Evolutionary conservation across 2,329 filamentous ascomycete genomes (phyloP).

Genomic region (Botrytis galanthina): DNA sequence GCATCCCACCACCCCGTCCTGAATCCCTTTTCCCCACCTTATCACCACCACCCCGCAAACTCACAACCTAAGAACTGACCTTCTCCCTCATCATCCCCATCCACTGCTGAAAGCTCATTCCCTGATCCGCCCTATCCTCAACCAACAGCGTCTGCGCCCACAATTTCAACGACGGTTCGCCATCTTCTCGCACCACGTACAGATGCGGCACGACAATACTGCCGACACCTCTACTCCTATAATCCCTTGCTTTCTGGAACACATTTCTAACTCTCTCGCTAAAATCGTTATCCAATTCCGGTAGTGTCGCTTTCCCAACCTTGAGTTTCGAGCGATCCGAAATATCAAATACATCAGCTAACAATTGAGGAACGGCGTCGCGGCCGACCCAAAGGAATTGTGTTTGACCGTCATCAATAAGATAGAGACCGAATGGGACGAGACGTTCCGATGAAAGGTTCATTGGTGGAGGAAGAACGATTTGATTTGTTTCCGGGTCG

Average conservation of each 20-base stretch:
- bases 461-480: constrained; percentile 76
- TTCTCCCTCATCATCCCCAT: constrained; percentile 91
- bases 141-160: constrained; percentile 97
- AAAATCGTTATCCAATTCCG: constrained; percentile 91
- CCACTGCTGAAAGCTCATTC: constrained; percentile 90
- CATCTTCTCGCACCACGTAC: constrained; percentile 92
- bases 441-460: constrained; percentile 89
- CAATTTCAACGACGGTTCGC: constrained; percentile 88
- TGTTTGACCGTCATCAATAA: constrained; percentile 95
- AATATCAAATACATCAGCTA: constrained; percentile 87
- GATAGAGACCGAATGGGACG: constrained; percentile 85
- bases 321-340: constrained; percentile 80
- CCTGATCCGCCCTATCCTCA: constrained; percentile 92
- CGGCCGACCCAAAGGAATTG: constrained; percentile 97
- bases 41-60: background rate
- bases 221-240: constrained; percentile 81
- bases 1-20: background rate
- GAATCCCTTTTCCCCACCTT: background rate
- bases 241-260: constrained; percentile 86
- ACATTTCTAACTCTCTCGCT: constrained; percentile 91
- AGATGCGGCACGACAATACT: constrained; percentile 91
- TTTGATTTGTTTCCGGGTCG: constrained; percentile 82
- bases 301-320: constrained; percentile 85
- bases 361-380: constrained; percentile 84
- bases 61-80: constrained; percentile 53